Conservation (phyloP, 148 eudicot genomes). For the Amaranthus hypochondriacus region DNA sequence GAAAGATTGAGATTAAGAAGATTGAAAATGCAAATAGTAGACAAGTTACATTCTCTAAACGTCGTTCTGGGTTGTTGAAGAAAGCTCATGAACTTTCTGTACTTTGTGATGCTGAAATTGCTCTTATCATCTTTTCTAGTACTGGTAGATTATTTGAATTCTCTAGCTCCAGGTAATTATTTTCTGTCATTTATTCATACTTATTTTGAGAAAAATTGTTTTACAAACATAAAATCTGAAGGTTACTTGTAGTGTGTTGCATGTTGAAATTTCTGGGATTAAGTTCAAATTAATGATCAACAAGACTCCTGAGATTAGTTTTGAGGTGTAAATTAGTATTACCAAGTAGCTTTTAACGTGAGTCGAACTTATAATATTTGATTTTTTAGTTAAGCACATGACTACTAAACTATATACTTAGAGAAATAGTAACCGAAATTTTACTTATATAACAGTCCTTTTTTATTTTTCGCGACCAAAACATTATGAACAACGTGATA, state of each 20-base stretch:
- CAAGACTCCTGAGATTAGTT: no score
- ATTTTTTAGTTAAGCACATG: neutral
- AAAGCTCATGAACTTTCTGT: slow-evolving; percentile 63
- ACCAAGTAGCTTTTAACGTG: no score
- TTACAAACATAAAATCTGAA: neutral
- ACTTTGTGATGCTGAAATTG: slow-evolving; percentile 71
- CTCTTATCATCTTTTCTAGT: slow-evolving; percentile 55
- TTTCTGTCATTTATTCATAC: neutral
- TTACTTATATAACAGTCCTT: no score
- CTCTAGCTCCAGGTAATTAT: slow-evolving; percentile 46
- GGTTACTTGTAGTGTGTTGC: neutral
- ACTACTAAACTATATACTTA: no score
- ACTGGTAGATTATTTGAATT: slow-evolving; percentile 66
- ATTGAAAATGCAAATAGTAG: slow-evolving; percentile 71
- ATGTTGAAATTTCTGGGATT: slow-evolving; percentile 10
- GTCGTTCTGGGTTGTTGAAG: slow-evolving; percentile 59
- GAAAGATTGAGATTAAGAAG: slow-evolving; percentile 58
- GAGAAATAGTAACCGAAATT: no score
- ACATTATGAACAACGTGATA: neutral
- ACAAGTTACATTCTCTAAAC: slow-evolving; percentile 67
- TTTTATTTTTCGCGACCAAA: no score
- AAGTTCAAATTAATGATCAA: neutral
- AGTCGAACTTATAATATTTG: neutral
- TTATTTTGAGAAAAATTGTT: neutral
- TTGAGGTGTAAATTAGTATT: no score